Evolutionary conservation across 2,329 filamentous ascomycete genomes (phyloP).

Genomic region (Anthostomella pinea): DNA sequence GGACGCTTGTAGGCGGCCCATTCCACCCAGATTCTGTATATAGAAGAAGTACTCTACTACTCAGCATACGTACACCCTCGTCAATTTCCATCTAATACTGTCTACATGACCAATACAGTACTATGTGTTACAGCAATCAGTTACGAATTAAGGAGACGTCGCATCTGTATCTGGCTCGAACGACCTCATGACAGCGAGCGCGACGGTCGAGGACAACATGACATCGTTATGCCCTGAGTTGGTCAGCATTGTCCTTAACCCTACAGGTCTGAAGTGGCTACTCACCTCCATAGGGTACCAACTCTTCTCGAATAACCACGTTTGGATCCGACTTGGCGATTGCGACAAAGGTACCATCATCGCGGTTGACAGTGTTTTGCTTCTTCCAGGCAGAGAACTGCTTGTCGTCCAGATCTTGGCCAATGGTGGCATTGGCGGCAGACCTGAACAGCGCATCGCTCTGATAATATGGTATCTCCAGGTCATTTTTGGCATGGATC

Average conservation of each 20-base stretch:
- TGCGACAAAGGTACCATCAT: slow-evolving; percentile 47
- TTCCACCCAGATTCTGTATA: too few relatives aligned
- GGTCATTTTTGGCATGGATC: slow-evolving; percentile 77
- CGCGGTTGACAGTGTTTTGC: slow-evolving; percentile 40
- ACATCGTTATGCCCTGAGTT: slow-evolving; percentile 65
- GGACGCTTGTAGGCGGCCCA: too few relatives aligned
- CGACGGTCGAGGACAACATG: slow-evolving; percentile 61
- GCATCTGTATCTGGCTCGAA: slow-evolving; percentile 44
- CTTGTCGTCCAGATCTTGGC: slow-evolving; percentile 33
- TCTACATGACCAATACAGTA: too few relatives aligned
- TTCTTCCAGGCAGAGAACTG: slow-evolving; percentile 45
- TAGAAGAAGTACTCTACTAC: too few relatives aligned
- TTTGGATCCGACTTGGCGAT: slow-evolving; percentile 43
- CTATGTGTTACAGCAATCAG: too few relatives aligned
- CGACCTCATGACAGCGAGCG: slow-evolving; percentile 62
- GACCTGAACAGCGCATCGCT: slow-evolving; percentile 62
- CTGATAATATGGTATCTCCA: slow-evolving; percentile 75
- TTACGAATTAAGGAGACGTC: too few relatives aligned
- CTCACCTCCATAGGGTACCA: slow-evolving; percentile 55
- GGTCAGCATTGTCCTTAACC: not conserved
- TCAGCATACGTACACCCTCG: too few relatives aligned
- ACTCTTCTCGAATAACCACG: slow-evolving; percentile 51
- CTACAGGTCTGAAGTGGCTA: slow-evolving; percentile 3
- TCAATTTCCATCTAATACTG: too few relatives aligned
- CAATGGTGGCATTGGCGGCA: slow-evolving; percentile 51